Base-by-base conservation (phyloP, 2,329 filamentous ascomycete species). In the Penicillium expansum region DNA sequence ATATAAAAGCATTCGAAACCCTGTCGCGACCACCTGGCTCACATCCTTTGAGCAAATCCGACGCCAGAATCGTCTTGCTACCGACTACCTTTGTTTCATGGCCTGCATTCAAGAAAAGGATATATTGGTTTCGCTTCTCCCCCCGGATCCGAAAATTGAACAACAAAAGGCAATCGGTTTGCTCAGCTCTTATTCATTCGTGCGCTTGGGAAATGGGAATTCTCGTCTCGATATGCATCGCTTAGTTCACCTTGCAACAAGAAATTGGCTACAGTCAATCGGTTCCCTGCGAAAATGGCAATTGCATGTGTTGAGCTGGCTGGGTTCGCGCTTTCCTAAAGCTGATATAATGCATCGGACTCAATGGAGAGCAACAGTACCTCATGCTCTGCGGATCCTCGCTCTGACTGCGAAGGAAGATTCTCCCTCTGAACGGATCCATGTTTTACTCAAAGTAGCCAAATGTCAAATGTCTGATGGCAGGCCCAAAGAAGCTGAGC, bases 21-120 rank as follows among this genome's bases (percentile, higher is more conserved):
- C 73, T 2, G 64, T 76, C 1, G 66, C 70, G 0, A 64, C 55
- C 1, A 75, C 71, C 0, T 75, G 70, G 71, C 57, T 72, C 7
- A 67, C 71, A 1, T 74, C 71, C 0, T 74, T 75, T 35, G 43
- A 59, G 0, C 64, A 73, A 52, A 68, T 75, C 5, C 58, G 30
- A 13, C n/a, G 55, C 1, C 39, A 52, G 5, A 51, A 57, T 18
- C 39, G 18, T 1, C 42, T 66, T 0, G 72, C 72, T 0, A 48
- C 59, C 0, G 51, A 67, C 0, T 63, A 67, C 42, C 59, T 75
- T 1, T 63, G 61, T 0, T 62, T 70, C 2, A 72, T 75, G 59
- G 60, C 69, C 6, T 70, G 71, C 24, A 57, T 75, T 1, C 56
- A 67, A 22, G 59, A 58, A 3, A 61, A 61, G 7, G 59, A 63